Conservation (phyloP, 2,329 filamentous ascomycete genomes). For the Basipetospora chlamydospora region DNA sequence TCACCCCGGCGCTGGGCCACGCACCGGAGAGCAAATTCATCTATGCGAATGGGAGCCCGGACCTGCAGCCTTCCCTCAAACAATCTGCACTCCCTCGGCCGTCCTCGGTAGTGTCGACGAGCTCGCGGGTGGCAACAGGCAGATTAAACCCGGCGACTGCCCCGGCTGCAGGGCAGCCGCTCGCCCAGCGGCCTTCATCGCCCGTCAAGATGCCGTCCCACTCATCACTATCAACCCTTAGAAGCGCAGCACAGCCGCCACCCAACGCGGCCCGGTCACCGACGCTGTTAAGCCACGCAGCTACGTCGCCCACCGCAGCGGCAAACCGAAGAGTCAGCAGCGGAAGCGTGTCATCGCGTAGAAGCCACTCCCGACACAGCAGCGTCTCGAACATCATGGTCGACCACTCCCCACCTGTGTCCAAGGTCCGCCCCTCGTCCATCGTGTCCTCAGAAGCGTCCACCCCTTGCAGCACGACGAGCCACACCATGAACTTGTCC, state of each 20-base stretch:
- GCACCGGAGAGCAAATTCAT: constrained; percentile 47
- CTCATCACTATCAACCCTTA: not conserved
- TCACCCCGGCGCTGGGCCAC: constrained; percentile 6
- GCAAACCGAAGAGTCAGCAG: constrained; percentile 2
- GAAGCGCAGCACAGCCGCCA: not conserved
- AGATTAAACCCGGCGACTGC: not conserved
- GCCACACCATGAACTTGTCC: constrained; percentile 1
- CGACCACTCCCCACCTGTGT: constrained; percentile 6
- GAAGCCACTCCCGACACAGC: constrained; percentile 4
- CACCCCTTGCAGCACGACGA: not conserved
- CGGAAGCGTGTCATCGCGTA: not conserved
- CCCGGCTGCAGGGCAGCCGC: not conserved
- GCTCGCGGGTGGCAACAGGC: not conserved
- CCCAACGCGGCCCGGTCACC: not conserved
- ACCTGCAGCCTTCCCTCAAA: constrained; percentile 16
- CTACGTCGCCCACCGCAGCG: not conserved
- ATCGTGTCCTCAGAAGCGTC: not conserved
- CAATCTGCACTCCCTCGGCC: constrained; percentile 1
- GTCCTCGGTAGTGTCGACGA: constrained; percentile 2
- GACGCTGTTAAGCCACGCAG: not conserved
- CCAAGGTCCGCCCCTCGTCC: not conserved
- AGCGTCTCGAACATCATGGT: constrained; percentile 4
- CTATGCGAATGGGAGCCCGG: constrained; percentile 53
- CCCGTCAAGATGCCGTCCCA: constrained; percentile 1
- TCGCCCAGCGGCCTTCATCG: not conserved